phyloP scores from a whole-genome alignment of 768 basidiomycete genomes.

The Russula sp. region DNA sequence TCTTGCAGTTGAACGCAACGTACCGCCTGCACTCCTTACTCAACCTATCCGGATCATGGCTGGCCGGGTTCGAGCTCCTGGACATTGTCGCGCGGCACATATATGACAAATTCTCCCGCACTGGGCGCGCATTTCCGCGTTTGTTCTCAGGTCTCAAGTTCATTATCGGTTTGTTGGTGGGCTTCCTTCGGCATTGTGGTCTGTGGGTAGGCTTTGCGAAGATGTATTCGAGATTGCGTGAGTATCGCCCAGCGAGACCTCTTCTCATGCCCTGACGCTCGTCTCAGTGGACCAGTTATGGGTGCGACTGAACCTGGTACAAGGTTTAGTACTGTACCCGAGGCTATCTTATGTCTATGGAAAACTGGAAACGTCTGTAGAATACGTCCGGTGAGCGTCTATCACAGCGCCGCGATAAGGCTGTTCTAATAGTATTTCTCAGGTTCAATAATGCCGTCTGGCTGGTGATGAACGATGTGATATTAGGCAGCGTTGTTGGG shows the following conservation, averaged over 20 bases:
- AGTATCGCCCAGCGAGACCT: background rate
- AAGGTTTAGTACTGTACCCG: conserved; percentile 11
- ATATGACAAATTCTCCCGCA: background rate
- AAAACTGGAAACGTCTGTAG: conserved; percentile 19
- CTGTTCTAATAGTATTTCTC: background rate
- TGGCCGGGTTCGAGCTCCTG: conserved; percentile 19
- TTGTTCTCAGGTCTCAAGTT: background rate
- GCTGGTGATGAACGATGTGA: conserved; percentile 86
- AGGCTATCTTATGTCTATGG: conserved; percentile 20
- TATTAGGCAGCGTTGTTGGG: conserved; percentile 70
- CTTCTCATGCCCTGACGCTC: background rate
- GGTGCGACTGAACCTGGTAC: conserved; percentile 10
- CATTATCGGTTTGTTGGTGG: background rate
- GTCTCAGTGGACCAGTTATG: conserved; percentile 18
- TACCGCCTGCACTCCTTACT: conserved; percentile 18
- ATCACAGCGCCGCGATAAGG: background rate
- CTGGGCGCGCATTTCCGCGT: conserved; percentile 1
- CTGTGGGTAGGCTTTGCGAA: conserved; percentile 1
- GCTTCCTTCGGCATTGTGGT: background rate
- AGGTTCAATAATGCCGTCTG: conserved; percentile 92
- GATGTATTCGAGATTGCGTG: conserved; percentile 7
- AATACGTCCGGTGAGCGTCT: conserved; percentile 20
- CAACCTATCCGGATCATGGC: conserved; percentile 17
- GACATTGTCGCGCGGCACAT: conserved; percentile 8
- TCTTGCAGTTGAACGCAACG: conserved; percentile 14